Conservation (phyloP, 2,329 filamentous ascomycete genomes). For the Alternaria triticimaculans region DNA sequence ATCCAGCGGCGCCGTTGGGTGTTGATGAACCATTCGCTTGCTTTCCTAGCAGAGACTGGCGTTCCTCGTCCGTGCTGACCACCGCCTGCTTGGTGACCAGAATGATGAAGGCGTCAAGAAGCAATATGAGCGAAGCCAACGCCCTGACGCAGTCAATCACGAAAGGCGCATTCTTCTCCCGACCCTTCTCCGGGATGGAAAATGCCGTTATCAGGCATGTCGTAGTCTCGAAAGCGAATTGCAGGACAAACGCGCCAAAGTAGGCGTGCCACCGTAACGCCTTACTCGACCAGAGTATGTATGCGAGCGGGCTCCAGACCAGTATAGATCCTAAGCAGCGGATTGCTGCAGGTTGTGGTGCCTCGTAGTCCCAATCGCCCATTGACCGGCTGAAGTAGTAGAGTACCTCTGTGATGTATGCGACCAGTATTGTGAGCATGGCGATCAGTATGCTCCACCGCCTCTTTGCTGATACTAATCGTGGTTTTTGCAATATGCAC, state of each 20-base stretch:
- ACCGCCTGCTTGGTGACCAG: conserved; percentile 37
- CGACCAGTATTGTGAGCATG: conserved; percentile 21
- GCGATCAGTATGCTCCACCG: conserved; percentile 28
- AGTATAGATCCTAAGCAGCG: conserved; percentile 45
- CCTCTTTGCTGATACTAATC: conserved; percentile 29
- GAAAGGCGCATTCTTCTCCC: conserved; percentile 29
- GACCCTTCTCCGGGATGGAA: conserved; percentile 19
- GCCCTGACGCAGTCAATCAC: conserved; percentile 30
- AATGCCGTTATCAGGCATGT: conserved; percentile 34
- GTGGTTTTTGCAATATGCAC: conserved; percentile 41
- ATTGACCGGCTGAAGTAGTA: conserved; percentile 44
- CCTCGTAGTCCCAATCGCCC: conserved; percentile 35
- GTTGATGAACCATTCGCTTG: conserved; percentile 40
- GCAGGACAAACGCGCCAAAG: conserved; percentile 41
- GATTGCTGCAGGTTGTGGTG: conserved; percentile 43
- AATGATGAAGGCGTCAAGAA: conserved; percentile 40
- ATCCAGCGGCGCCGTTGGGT: conserved; percentile 47
- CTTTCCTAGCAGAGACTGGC: conserved; percentile 63
- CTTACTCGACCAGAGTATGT: conserved; percentile 31
- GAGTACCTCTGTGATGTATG: conserved; percentile 40
- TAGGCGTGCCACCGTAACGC: conserved; percentile 42
- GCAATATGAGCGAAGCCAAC: conserved; percentile 30
- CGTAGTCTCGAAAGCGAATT: conserved; percentile 42
- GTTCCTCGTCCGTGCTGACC: conserved; percentile 61
- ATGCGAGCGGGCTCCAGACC: conserved; percentile 37